These are phyloP conservation scores for Lipomyces orientalis DNA, from an alignment of 805 yeast species.

Conservation along the genomic window DNA sequence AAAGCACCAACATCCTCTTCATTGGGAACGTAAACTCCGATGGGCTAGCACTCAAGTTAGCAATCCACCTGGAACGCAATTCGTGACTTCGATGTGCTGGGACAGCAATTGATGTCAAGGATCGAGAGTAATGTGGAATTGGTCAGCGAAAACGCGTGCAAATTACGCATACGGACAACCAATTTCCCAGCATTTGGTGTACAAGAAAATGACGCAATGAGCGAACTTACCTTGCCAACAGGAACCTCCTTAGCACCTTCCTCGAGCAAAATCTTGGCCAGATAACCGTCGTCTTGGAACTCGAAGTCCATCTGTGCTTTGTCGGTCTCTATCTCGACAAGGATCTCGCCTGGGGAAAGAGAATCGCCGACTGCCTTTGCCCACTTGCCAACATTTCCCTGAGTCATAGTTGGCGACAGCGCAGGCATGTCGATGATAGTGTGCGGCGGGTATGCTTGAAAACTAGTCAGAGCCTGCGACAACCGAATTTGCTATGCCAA, in stretches of 20 bases:
- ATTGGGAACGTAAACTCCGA: conserved; percentile 95
- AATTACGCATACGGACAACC: background rate
- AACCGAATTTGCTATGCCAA: background rate
- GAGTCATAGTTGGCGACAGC: conserved; percentile 98
- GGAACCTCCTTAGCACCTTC: conserved; percentile 90
- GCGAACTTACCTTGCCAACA: conserved; percentile 64
- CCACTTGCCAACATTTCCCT: conserved; percentile 92
- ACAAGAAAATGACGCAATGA: background rate
- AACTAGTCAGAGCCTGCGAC: background rate
- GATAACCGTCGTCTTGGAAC: conserved; percentile 94
- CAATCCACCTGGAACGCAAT: background rate
- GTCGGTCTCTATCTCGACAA: conserved; percentile 97
- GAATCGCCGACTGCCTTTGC: conserved; percentile 86
- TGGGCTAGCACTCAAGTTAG: conserved; percentile 55
- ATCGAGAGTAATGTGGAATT: no score
- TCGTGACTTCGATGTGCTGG: background rate
- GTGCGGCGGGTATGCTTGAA: conserved; percentile 70
- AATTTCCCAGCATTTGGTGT: no score
- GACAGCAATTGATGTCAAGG: no score
- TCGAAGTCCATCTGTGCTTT: conserved; percentile 98
- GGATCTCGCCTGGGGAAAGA: conserved; percentile 87
- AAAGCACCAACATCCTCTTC: conserved; percentile 85
- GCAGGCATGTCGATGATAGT: conserved; percentile 97
- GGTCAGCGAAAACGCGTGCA: no score
- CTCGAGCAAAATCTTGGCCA: conserved; percentile 83